Conservation (phyloP, 23 red algal species). For the Gracilaria caudata region DNA sequence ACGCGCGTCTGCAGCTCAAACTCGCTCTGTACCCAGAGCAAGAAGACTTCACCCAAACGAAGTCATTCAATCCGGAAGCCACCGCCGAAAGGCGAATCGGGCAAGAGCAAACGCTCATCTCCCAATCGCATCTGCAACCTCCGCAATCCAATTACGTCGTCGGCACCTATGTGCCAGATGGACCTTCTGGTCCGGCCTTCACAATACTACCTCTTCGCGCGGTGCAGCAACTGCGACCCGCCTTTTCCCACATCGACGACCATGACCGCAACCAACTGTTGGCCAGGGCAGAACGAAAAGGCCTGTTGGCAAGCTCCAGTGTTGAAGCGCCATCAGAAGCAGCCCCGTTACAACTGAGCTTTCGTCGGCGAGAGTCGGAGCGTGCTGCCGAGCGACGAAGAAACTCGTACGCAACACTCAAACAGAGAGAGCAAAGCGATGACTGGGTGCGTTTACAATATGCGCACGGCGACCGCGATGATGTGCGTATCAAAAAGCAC, state of each 20-base stretch:
- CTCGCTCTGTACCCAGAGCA: conserved; percentile 25
- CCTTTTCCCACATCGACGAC: conserved; percentile 45
- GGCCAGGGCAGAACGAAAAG: conserved; percentile 26
- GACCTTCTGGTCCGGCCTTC: conserved; percentile 1
- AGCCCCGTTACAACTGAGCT: conserved; percentile 28
- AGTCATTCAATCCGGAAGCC: neutral
- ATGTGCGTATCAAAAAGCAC: conserved; percentile 3
- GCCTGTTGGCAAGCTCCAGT: neutral
- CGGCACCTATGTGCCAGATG: conserved; percentile 7
- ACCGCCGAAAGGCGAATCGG: conserved; percentile 31
- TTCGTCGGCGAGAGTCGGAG: conserved; percentile 43
- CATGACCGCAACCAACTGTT: conserved; percentile 27
- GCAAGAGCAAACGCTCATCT: conserved; percentile 34
- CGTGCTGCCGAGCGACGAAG: conserved; percentile 41
- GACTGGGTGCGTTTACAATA: conserved; percentile 45
- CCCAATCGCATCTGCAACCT: neutral
- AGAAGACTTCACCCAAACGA: conserved; percentile 1
- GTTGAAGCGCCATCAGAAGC: conserved; percentile 15
- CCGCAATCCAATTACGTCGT: conserved; percentile 36
- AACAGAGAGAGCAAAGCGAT: conserved; percentile 33
- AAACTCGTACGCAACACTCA: conserved; percentile 52
- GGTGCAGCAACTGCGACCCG: conserved; percentile 42
- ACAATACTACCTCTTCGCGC: conserved; percentile 30
- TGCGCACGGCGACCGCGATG: neutral
- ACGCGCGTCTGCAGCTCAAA: conserved; percentile 34